phyloP scores from a whole-genome alignment of 1,139 yeast genomes.

The Protomyces gravidus region DNA sequence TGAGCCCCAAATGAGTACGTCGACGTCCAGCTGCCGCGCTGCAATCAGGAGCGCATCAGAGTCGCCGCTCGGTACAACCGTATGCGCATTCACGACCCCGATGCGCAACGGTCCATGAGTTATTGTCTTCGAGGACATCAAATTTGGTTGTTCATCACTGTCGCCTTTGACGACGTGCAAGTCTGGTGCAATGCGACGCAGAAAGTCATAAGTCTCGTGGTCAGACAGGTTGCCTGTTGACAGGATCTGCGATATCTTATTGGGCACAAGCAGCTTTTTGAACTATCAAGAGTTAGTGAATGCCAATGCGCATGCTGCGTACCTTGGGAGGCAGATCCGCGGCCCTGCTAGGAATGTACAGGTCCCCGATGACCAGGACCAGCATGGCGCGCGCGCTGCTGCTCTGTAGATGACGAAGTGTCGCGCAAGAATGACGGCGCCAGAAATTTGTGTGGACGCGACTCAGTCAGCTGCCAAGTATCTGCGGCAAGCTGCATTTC shows the following conservation, averaged over 20 bases:
- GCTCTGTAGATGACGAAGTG: conserved; percentile 47
- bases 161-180: conserved; percentile 80
- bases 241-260: conserved; percentile 76
- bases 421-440: background rate
- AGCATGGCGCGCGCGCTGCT: conserved; percentile 50
- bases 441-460: no score
- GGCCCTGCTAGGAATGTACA: conserved; percentile 84
- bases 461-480: no score
- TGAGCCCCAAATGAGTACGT: conserved; percentile 93
- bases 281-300: conserved; percentile 46
- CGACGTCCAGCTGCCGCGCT: conserved; percentile 90
- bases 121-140: conserved; percentile 65
- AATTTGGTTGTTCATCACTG: conserved; percentile 44
- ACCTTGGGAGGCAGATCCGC: conserved; percentile 42
- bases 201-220: conserved; percentile 57
- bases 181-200: conserved; percentile 65
- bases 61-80: conserved; percentile 77
- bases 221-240: conserved; percentile 83
- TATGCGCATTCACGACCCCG: conserved; percentile 82
- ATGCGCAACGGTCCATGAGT: conserved; percentile 67
- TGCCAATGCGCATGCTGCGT: background rate
- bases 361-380: conserved; percentile 83
- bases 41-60: conserved; percentile 75
- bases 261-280: conserved; percentile 68
- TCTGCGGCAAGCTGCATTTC: no score